Conservation (phyloP, 441 rosid species). For the Gossypium gossypioides region DNA sequence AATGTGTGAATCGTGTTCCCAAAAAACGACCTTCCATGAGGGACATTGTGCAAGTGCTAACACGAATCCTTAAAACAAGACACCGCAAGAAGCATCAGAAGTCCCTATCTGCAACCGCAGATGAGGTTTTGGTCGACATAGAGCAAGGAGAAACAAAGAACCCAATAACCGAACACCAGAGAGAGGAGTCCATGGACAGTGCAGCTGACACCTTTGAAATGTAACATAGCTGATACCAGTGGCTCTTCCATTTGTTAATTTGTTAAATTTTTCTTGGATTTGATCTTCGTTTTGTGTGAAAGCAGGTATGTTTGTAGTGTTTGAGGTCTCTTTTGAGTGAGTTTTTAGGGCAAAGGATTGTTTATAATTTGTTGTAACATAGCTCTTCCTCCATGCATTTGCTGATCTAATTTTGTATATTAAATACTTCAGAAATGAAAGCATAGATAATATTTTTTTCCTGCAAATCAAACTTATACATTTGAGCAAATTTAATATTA, state of each 20-base stretch:
- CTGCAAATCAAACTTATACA: not conserved
- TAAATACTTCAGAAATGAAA: not conserved
- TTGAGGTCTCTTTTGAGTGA: constrained; percentile 1
- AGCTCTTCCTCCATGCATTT: not conserved
- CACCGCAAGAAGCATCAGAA: constrained; percentile 54
- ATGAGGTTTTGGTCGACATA: constrained; percentile 37
- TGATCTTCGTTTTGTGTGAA: constrained; percentile 22
- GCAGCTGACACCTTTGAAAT: constrained; percentile 41
- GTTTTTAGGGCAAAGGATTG: constrained; percentile 12
- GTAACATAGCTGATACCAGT: constrained; percentile 7
- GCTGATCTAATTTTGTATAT: constrained; percentile 6
- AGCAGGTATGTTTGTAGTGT: constrained; percentile 12
- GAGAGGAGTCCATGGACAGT: constrained; percentile 67
- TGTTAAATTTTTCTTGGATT: constrained; percentile 14
- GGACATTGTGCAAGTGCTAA: constrained; percentile 77
- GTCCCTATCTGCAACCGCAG: constrained; percentile 38
- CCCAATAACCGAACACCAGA: constrained; percentile 39
- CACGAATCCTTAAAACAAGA: constrained; percentile 55
- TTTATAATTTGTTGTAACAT: constrained; percentile 21
- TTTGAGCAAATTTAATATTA: too few species aligned
- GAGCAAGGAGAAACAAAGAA: constrained; percentile 42
- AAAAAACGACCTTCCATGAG: constrained; percentile 85
- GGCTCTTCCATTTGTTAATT: constrained; percentile 11
- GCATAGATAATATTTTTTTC: not conserved
- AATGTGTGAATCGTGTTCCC: constrained; percentile 57